Conservation (phyloP, 805 yeast species). For the Candida mattraensis region DNA sequence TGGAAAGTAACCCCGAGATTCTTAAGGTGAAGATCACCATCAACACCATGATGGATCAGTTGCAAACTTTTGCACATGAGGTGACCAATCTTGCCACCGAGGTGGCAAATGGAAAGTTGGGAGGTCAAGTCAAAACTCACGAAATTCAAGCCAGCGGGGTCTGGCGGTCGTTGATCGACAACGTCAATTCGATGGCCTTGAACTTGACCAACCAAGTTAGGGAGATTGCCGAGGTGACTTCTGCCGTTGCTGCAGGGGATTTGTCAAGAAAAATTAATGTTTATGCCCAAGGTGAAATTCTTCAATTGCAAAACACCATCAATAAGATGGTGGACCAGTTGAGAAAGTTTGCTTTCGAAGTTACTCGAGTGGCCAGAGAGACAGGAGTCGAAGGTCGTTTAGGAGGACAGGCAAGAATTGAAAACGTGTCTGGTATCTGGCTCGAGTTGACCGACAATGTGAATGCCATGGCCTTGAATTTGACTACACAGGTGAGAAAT, state of each 20-base stretch:
- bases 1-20: slow-evolving; percentile 77
- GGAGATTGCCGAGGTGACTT: slow-evolving; percentile 85
- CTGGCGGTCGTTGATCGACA: slow-evolving; percentile 82
- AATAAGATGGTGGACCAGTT: slow-evolving; percentile 88
- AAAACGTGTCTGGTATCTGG: slow-evolving; percentile 85
- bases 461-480: slow-evolving; percentile 85
- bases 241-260: slow-evolving; percentile 88
- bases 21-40: slow-evolving; percentile 77
- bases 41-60: slow-evolving; percentile 86
- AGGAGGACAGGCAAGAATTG: slow-evolving; percentile 85
- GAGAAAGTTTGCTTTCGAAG: slow-evolving; percentile 81
- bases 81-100: slow-evolving; percentile 86
- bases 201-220: slow-evolving; percentile 84
- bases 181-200: slow-evolving; percentile 85
- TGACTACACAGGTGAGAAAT: slow-evolving; percentile 85
- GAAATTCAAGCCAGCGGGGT: slow-evolving; percentile 79
- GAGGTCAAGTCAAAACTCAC: slow-evolving; percentile 77
- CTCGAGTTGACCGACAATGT: slow-evolving; percentile 82
- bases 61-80: slow-evolving; percentile 77
- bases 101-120: slow-evolving; percentile 86
- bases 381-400: slow-evolving; percentile 87
- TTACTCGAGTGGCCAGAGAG: slow-evolving; percentile 82
- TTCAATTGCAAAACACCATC: slow-evolving; percentile 81
- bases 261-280: slow-evolving; percentile 80
- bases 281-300: slow-evolving; percentile 88